Conservation (phyloP, 2,329 filamentous ascomycete species). For the Tolypocladium endophyticum region DNA sequence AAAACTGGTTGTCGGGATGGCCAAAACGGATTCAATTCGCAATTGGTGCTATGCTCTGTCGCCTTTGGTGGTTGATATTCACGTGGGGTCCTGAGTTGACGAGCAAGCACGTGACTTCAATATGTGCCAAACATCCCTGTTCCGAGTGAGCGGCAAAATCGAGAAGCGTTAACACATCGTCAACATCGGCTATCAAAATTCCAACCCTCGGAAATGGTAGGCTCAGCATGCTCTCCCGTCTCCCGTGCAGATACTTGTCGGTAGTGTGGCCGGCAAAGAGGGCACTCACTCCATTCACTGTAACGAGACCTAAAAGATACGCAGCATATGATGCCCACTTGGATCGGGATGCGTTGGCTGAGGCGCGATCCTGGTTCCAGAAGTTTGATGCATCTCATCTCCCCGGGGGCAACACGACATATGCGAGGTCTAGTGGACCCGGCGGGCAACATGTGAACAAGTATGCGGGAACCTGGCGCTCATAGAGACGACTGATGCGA, state of each 20-base stretch:
- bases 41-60: not conserved
- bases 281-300: not conserved
- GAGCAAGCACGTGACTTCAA: not conserved
- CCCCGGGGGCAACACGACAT: conserved; percentile 41
- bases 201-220: not conserved
- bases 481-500: not conserved
- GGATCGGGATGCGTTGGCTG: conserved; percentile 38
- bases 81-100: not conserved
- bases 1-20: not conserved
- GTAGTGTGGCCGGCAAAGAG: not conserved
- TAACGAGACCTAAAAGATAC: conserved; percentile 23
- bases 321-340: conserved; percentile 37
- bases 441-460: conserved; percentile 55
- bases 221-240: not conserved
- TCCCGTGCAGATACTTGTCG: not conserved
- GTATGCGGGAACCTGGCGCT: conserved; percentile 22
- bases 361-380: conserved; percentile 41
- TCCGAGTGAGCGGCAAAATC: not conserved
- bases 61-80: not conserved
- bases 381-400: conserved; percentile 31
- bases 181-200: not conserved
- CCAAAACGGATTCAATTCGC: not conserved
- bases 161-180: not conserved
- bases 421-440: conserved; percentile 48
- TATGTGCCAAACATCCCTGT: not conserved